These are phyloP conservation scores for Sphaerulina musiva DNA, from an alignment of 2,329 filamentous ascomycete genomes.

Conservation along the genomic window DNA sequence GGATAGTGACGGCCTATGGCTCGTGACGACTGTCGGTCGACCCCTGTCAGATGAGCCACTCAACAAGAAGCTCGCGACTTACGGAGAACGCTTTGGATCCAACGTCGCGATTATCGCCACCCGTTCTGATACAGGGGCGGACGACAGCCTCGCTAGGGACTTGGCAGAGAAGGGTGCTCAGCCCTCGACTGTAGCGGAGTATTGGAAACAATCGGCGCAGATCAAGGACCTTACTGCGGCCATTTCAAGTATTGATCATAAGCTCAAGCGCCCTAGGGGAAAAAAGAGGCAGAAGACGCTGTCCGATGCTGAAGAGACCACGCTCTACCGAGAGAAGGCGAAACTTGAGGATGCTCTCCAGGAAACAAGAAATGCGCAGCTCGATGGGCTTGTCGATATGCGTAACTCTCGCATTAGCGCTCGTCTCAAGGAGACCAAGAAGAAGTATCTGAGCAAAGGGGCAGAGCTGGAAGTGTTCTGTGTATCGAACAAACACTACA, in stretches of 20 bases:
- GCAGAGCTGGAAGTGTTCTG: conserved; percentile 15
- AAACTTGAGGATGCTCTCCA: not conserved
- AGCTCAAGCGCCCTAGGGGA: conserved; percentile 2
- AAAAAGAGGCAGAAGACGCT: conserved; percentile 10
- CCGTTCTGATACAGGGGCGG: conserved; percentile 18
- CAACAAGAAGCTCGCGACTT: conserved; percentile 16
- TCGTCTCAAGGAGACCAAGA: conserved; percentile 9
- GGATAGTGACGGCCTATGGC: conserved; percentile 23
- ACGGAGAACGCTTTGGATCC: conserved; percentile 19
- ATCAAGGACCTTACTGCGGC: conserved; percentile 5
- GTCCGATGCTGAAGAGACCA: not conserved
- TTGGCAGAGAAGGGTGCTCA: conserved; percentile 7
- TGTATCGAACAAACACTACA: conserved; percentile 27
- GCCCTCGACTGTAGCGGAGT: conserved; percentile 2
- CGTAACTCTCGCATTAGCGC: conserved; percentile 17
- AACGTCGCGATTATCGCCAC: conserved; percentile 23
- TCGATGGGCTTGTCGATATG: conserved; percentile 14
- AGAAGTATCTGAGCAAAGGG: conserved; percentile 10
- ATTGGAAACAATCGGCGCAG: conserved; percentile 4
- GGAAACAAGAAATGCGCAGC: conserved; percentile 28
- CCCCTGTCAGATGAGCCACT: conserved; percentile 17
- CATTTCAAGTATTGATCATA: not conserved
- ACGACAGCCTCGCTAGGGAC: conserved; percentile 9
- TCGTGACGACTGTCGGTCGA: conserved; percentile 18
- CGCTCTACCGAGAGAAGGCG: not conserved